A percentile compares a stretch with the other conserved stretches of the same genome.
Conservation (phyloP, 306 rosid species). For the Quercus alba region DNA sequence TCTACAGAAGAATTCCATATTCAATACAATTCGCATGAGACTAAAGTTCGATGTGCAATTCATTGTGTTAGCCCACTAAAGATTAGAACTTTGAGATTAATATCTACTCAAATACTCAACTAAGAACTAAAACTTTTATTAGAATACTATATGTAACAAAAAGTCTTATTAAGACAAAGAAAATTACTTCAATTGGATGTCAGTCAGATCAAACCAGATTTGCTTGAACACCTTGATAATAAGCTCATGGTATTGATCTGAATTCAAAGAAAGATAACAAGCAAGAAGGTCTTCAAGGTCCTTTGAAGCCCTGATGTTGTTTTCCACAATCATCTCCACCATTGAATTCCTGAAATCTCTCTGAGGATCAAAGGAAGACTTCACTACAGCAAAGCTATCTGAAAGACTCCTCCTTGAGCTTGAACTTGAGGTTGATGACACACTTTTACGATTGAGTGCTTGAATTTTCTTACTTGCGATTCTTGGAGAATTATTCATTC, state of each 20-base stretch:
- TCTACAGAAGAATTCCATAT: background rate
- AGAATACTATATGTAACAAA: background rate
- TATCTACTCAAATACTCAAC: background rate
- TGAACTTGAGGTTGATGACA: constrained; percentile 12
- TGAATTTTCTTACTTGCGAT: constrained; percentile 32
- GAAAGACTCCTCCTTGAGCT: constrained; percentile 51
- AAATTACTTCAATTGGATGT: constrained; percentile 29
- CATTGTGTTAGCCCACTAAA: background rate
- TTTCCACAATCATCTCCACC: constrained; percentile 95
- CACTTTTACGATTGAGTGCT: constrained; percentile 36
- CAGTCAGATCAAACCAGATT: constrained; percentile 88
- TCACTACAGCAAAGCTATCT: constrained; percentile 75
- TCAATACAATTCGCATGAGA: background rate
- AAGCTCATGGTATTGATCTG: constrained; percentile 89
- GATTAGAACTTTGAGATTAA: background rate
- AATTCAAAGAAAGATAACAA: constrained; percentile 78
- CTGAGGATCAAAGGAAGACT: constrained; percentile 77
- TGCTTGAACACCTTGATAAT: constrained; percentile 94
- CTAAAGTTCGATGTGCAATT: background rate
- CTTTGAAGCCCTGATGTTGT: constrained; percentile 77
- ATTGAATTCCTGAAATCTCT: constrained; percentile 89
- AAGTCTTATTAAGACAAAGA: background rate
- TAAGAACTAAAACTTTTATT: constrained; percentile 2
- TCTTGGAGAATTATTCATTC: constrained; percentile 59
- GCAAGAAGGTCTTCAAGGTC: constrained; percentile 97